Evolutionary conservation across 2,329 filamentous ascomycete species (phyloP), one percentile per base, ranked within the genome.

Genomic region (Stenocarpella maydis): DNA sequence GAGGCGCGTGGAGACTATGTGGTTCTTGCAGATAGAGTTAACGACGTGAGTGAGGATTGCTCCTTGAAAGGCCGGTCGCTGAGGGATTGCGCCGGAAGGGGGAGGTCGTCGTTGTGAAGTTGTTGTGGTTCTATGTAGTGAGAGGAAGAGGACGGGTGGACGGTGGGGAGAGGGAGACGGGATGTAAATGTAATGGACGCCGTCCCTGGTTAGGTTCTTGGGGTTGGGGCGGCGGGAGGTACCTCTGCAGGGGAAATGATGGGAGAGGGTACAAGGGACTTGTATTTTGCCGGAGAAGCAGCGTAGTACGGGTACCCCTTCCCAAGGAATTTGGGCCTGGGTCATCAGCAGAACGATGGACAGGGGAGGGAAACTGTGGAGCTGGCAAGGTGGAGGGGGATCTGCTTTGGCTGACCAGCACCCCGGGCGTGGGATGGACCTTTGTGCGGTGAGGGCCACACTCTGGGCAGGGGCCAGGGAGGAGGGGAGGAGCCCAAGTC

Each of bases 141-240:
- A 67, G 64, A 60, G 65, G 58, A 58, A 45, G 45, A 63, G 66
- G 68, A 65, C 65, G 66, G 50, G 68, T 68, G 8, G 26, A 73
- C 67, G 69, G 72, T 60, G 61, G 69, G 34, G 61, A 64, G 65
- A 63, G 60, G 67, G 61, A 54, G 69, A 69, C 67, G 66, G 69
- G 49, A 73, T 71, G 70, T 74, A 76, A 72, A 74, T 74, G 74
- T 76, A 76, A 75, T 74, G 73, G 73, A 66, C 54, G 65, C 54
- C 65, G 69, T 64, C 31, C 31, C 31, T 9, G 31, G 60, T 55
- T 34, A 19, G 52, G 49, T 7, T 37, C 12, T 65, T 65, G 65
- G 68, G 69, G 66, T 69, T 70, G 49, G 50, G 50, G 41, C 37
- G 64, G 55, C 39, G n/a, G n/a, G 24, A 61, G 31, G 71, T 71